A percentile compares a stretch with the other conserved stretches of the same genome.
These are phyloP conservation scores for Aspergillus avenaceus DNA, from an alignment of 495 filamentous ascomycete species.

Conservation along the genomic window DNA sequence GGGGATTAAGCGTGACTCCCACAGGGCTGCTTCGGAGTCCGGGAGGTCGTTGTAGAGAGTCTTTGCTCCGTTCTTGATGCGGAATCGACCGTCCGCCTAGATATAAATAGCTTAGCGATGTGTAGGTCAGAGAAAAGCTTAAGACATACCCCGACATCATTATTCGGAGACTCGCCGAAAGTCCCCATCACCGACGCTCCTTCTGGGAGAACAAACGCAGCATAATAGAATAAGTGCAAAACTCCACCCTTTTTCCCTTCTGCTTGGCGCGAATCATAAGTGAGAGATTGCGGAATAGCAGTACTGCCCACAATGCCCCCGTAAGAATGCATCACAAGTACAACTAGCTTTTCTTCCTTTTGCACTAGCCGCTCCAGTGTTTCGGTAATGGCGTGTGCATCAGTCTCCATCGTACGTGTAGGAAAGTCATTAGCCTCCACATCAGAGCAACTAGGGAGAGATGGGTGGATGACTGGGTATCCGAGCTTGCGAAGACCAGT, in stretches of 20 bases:
- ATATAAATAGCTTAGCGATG: background rate
- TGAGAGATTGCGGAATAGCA: slow-evolving; percentile 4
- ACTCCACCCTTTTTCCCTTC: slow-evolving; percentile 1
- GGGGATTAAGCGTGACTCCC: slow-evolving; percentile 7
- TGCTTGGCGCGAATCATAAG: background rate
- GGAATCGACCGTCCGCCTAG: slow-evolving; percentile 1
- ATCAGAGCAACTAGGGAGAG: slow-evolving; percentile 5
- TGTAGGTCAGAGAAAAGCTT: background rate
- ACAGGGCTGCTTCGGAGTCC: background rate
- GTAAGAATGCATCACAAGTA: slow-evolving; percentile 8
- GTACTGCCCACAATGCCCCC: slow-evolving; percentile 2
- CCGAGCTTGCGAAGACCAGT: background rate
- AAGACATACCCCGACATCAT: slow-evolving; percentile 1
- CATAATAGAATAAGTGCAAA: slow-evolving; percentile 2
- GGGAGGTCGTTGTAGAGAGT: slow-evolving; percentile 6
- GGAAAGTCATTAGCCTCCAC: slow-evolving; percentile 1
- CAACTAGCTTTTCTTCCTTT: background rate
- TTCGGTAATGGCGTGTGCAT: background rate
- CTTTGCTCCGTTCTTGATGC: slow-evolving; percentile 3
- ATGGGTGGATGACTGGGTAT: background rate
- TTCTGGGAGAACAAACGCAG: background rate
- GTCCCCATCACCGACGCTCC: slow-evolving; percentile 1
- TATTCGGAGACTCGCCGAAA: slow-evolving; percentile 8
- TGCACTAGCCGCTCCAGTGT: background rate
- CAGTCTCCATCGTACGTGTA: background rate